These are phyloP conservation scores for Hanseniaspora lindneri DNA, from an alignment of 805 yeast species.

Conservation along the genomic window DNA sequence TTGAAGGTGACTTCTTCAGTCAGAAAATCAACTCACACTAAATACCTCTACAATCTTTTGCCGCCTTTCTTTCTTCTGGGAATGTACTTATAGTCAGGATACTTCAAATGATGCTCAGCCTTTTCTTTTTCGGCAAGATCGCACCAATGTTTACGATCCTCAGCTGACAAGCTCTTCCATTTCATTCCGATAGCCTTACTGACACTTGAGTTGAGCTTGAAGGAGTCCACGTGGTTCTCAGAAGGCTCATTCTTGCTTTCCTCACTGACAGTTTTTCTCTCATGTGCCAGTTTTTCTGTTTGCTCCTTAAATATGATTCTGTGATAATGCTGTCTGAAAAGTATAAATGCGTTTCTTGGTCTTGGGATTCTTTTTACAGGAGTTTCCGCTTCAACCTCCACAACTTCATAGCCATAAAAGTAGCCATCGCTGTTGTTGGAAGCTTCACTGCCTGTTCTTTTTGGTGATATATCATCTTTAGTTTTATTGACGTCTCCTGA, in stretches of 20 bases:
- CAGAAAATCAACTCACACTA: too few species aligned
- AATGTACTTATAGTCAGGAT: slow-evolving; percentile 78
- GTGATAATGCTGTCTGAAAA: slow-evolving; percentile 77
- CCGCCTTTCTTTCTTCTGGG: slow-evolving; percentile 40
- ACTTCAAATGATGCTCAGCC: slow-evolving; percentile 64
- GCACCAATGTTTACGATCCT: slow-evolving; percentile 71
- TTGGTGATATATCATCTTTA: not conserved
- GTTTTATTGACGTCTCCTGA: not conserved
- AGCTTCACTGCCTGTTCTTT: not conserved
- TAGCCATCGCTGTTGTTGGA: not conserved
- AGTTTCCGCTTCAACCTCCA: slow-evolving; percentile 7
- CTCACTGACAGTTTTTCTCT: not conserved
- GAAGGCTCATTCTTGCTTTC: not conserved
- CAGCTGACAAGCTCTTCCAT: slow-evolving; percentile 34
- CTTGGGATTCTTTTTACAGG: slow-evolving; percentile 44
- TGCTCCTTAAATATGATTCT: slow-evolving; percentile 24
- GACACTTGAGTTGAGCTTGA: slow-evolving; percentile 26
- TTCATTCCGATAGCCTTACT: slow-evolving; percentile 49
- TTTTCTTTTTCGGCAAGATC: slow-evolving; percentile 74
- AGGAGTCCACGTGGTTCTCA: slow-evolving; percentile 37
- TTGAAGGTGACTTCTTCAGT: too few species aligned
- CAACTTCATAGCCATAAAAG: not conserved
- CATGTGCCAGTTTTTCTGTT: not conserved
- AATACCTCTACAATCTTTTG: not conserved
- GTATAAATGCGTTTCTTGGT: slow-evolving; percentile 76